phyloP scores from a whole-genome alignment of 1,139 yeast genomes.

The Candida smagusa region DNA sequence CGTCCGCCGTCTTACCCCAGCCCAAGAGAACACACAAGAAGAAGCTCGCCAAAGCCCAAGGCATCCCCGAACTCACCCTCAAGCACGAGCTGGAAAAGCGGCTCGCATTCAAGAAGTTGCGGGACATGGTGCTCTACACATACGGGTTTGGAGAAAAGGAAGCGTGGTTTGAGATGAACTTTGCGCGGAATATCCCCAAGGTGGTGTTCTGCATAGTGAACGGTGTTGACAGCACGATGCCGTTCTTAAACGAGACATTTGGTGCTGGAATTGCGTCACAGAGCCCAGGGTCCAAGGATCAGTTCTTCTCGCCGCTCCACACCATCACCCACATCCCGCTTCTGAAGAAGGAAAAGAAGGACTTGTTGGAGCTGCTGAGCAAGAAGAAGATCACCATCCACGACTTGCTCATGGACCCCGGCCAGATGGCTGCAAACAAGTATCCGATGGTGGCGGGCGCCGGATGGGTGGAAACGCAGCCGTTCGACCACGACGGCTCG shows the following conservation, averaged over 20 bases:
- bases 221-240: constrained; percentile 36
- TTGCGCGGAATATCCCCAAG: constrained; percentile 19
- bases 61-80: constrained; percentile 24
- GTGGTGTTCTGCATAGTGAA: constrained; percentile 65
- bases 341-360: constrained; percentile 51
- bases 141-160: constrained; percentile 4
- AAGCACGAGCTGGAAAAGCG: constrained; percentile 18
- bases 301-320: constrained; percentile 52
- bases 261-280: constrained; percentile 38
- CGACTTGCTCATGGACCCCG: constrained; percentile 50
- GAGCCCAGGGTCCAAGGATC: constrained; percentile 63
- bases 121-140: constrained; percentile 45
- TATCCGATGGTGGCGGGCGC: constrained; percentile 57
- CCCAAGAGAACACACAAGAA: constrained; percentile 30
- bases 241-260: constrained; percentile 40
- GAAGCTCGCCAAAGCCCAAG: constrained; percentile 32
- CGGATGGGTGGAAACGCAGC: constrained; percentile 59
- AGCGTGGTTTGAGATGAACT: constrained; percentile 7
- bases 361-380: constrained; percentile 29
- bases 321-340: constrained; percentile 56
- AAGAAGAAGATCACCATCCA: constrained; percentile 43
- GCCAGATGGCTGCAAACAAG: constrained; percentile 43
- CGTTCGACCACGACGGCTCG: constrained; percentile 52
- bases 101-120: constrained; percentile 35
- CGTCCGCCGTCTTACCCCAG: neutral